Conservation (phyloP, 179 eudicot genomes). For the Spinacia oleracea region DNA sequence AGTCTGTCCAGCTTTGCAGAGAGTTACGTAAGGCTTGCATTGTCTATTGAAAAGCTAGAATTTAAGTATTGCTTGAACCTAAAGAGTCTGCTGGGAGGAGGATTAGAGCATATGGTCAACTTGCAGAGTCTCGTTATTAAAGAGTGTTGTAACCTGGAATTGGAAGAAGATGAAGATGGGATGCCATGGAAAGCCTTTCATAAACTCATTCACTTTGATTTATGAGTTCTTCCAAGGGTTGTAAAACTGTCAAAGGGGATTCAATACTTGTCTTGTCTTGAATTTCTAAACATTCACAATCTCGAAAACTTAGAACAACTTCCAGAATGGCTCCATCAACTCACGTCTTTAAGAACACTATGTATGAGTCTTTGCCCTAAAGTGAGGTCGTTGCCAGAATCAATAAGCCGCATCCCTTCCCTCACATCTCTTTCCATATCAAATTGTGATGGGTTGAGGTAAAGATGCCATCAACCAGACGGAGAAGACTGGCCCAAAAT, state of each 20-base stretch:
- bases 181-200: conserved; percentile 17
- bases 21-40: background rate
- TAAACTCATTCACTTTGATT: background rate
- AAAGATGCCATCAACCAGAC: background rate
- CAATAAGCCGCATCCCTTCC: background rate
- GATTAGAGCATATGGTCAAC: conserved; percentile 5
- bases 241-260: background rate
- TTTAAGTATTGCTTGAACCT: background rate
- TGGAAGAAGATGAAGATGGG: background rate
- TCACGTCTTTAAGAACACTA: conserved; percentile 2
- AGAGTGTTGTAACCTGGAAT: background rate
- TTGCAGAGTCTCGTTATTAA: background rate
- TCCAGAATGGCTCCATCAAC: conserved; percentile 14
- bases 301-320: background rate
- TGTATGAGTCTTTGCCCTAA: background rate
- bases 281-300: no score
- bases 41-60: background rate
- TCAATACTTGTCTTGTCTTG: conserved; percentile 5
- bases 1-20: background rate
- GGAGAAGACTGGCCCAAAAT: no score
- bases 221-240: background rate
- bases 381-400: background rate
- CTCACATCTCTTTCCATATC: background rate
- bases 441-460: background rate
- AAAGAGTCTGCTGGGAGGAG: conserved; percentile 2